A percentile compares a stretch with the other conserved stretches of the same genome.
phyloP scores from a whole-genome alignment of 371 early-diverging fungal species.

The Mortierella sp. region DNA sequence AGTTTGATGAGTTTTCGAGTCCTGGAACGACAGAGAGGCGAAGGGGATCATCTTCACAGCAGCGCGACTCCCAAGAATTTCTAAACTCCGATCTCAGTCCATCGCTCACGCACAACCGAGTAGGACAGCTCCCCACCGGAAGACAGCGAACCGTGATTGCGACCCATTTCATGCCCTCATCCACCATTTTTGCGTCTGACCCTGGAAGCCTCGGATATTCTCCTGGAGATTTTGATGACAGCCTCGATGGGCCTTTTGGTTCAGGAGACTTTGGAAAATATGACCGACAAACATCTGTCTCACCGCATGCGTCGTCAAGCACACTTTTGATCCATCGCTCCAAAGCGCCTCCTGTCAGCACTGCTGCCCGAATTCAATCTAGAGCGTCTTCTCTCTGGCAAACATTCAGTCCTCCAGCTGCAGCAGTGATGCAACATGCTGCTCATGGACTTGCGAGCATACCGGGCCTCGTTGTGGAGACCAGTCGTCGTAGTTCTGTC shows the following conservation, averaged over 20 bases:
- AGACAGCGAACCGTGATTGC: constrained; percentile 42
- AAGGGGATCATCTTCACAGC: constrained; percentile 21
- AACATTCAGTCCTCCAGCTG: constrained; percentile 49
- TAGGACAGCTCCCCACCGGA: constrained; percentile 6
- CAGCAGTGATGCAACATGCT: constrained; percentile 46
- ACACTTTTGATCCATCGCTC: constrained; percentile 43
- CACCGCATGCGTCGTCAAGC: constrained; percentile 26
- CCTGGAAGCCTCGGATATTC: constrained; percentile 20
- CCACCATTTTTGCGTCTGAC: constrained; percentile 48
- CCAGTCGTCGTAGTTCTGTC: constrained; percentile 45
- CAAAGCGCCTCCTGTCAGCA: constrained; percentile 51
- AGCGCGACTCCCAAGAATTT: constrained; percentile 43
- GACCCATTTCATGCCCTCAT: constrained; percentile 42
- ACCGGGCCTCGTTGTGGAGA: constrained; percentile 45
- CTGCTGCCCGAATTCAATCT: constrained; percentile 43
- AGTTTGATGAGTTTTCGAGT: neutral
- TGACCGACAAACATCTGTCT: constrained; percentile 6
- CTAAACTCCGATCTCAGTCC: constrained; percentile 31
- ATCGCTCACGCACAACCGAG: constrained; percentile 19
- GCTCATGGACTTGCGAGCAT: constrained; percentile 48
- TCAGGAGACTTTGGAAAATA: constrained; percentile 7
- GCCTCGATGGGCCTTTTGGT: constrained; percentile 23
- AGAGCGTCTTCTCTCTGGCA: constrained; percentile 48
- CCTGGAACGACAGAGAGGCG: constrained; percentile 18
- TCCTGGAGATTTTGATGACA: constrained; percentile 29